These are phyloP conservation scores for Nicotiana tabacum DNA, from an alignment of 257 asterid genomes.

Conservation along the genomic window DNA sequence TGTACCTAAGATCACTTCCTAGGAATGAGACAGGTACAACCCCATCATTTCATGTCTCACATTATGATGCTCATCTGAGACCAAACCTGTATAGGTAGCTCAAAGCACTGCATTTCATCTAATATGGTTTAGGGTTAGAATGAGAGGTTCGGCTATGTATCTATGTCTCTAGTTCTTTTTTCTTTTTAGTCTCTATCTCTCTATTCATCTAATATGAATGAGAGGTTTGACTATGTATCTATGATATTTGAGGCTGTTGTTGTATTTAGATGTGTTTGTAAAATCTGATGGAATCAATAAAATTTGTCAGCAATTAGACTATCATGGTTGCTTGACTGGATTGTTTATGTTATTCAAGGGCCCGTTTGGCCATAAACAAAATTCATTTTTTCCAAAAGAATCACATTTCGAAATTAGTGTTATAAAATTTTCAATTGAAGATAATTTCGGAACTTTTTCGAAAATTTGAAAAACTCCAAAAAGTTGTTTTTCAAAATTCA, in stretches of 20 bases:
- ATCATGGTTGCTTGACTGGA: no score
- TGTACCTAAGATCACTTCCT: conserved; percentile 30
- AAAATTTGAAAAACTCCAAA: no score
- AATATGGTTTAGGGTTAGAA: no score
- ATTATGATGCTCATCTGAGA: conserved; percentile 25
- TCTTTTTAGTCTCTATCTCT: neutral
- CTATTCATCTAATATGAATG: neutral
- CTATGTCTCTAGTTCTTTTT: neutral
- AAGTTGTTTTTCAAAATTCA: no score
- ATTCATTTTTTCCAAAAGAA: no score
- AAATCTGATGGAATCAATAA: neutral
- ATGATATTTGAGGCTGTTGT: neutral
- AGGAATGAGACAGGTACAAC: conserved; percentile 34
- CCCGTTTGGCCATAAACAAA: no score
- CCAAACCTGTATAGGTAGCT: conserved; percentile 31
- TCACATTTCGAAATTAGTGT: no score
- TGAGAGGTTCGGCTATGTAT: no score
- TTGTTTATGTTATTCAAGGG: no score
- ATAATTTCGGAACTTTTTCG: no score
- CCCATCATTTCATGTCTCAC: conserved; percentile 31
- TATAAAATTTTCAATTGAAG: no score
- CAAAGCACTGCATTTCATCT: neutral
- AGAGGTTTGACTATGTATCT: neutral
- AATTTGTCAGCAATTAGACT: neutral
- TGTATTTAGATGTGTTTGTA: conserved; percentile 3